Evolutionary conservation across 805 yeast genomes (phyloP), one percentile per base, ranked within the genome.

Genomic region (Barnettozyma vustinii): DNA sequence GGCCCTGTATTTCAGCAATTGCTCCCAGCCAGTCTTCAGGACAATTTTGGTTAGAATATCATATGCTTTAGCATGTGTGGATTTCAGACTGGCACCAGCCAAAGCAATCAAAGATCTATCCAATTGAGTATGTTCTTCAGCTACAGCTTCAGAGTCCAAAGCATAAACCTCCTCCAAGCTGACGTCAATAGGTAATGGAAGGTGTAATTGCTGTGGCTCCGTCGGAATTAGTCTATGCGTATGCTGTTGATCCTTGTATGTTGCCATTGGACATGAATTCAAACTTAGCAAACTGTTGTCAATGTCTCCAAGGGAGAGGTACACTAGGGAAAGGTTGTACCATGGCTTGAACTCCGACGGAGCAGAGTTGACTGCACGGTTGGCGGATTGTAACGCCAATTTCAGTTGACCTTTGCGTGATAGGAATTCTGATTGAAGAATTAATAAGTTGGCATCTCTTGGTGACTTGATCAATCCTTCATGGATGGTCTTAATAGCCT

Each of bases 191-290:
- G 96, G 94, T 39, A 84, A 70, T 0, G 96, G 95, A 39, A 87
- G 70, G 65, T 87, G 95, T 56, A 87, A 66, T 49, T 75, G 77
- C 4, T 78, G 80, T 18, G 71, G 61, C 23, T 67, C 65, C 19
- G 81, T 75, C 25, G 79, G 76, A 10, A 78, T 77, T 5, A 83
- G 74, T 58, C 94, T 71, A 60, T 76, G 79, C 56, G 84, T 72
- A 20, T 74, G 71, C 61, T 72, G 85, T 53, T 77, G 77, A 56
- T 86, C 94, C 60, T 80, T 83, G 10, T 85, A 78, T 1, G 70
- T 58, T 47, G 82, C 82, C 89, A 87, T 84, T 21, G 95, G 95
- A 59, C 91, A 84, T 15, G 92, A 81, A 58, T 87, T 87, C 55
- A 87, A 71, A 1, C 90, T 79, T 49, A 85, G 66, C 46, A 87